Evolutionary conservation across 768 basidiomycete species (phyloP).

Genomic region (Tulasnella sp.): DNA sequence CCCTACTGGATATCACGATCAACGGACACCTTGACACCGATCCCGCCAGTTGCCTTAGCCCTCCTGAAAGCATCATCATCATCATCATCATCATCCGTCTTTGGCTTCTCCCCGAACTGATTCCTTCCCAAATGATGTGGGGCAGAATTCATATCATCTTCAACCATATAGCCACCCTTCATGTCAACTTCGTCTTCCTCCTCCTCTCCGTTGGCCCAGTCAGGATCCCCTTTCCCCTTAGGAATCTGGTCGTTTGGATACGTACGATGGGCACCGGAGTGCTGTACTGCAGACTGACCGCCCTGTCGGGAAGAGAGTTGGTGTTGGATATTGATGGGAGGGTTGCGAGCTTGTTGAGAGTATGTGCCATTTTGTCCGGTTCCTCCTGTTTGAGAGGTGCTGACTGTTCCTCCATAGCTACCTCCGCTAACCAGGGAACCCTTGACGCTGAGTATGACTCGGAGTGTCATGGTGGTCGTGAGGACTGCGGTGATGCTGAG

Average conservation of each 20-base stretch:
- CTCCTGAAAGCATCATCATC: conserved; percentile 24
- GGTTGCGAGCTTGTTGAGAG: conserved; percentile 8
- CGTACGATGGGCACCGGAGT: conserved; percentile 18
- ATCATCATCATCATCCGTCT: conserved; percentile 21
- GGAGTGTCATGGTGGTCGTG: conserved; percentile 79
- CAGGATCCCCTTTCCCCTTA: conserved; percentile 24
- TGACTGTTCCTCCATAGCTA: conserved; percentile 47
- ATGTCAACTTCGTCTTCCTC: conserved; percentile 12
- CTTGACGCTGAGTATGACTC: conserved; percentile 73
- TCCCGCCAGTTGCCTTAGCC: conserved; percentile 20
- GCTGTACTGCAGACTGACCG: conserved; percentile 2
- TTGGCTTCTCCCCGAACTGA: conserved; percentile 33
- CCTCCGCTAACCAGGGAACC: conserved; percentile 67
- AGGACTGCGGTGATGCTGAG: conserved; percentile 71
- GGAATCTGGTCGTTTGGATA: conserved; percentile 24
- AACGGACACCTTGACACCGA: conserved; percentile 51
- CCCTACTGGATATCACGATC: conserved; percentile 44
- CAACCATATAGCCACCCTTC: conserved; percentile 17
- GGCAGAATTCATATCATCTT: background rate
- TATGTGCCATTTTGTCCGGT: conserved; percentile 29
- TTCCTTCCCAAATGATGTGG: conserved; percentile 28
- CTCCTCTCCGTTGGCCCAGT: conserved; percentile 28
- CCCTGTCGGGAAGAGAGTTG: background rate
- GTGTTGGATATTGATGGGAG: background rate
- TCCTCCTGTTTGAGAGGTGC: conserved; percentile 28